Base-by-base conservation (phyloP, 306 rosid species). In the Ziziphus jujuba region DNA sequence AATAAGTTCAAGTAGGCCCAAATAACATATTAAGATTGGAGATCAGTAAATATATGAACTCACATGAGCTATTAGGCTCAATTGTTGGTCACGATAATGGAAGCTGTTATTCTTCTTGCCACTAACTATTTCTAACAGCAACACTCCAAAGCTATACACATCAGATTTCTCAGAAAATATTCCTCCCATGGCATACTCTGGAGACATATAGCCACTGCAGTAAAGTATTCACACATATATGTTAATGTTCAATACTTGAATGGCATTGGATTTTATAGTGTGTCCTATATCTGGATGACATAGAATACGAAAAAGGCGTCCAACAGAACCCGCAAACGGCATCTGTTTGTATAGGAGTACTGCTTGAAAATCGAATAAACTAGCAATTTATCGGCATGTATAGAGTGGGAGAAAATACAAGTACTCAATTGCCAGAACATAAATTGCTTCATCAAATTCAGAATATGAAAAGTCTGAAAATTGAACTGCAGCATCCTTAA, bases 151-250 rank as follows among this genome's bases (percentile, higher is more conserved):
- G 63, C 74, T 76, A 11, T 34, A 81, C 1, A 72, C 78, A 72
- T 80, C 76, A 1, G 77, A 75, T 65, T 75, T 75, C 19, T 67
- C 76, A 1, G 73, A 72, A 40, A 57, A 64, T 2, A 61, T 28
- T 7, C 81, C 76, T 0, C 62, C 47, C n/a, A 45, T 52, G 2
- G 70, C 67, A 24, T 80, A 80, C 38, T 80, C 81, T 1, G 73
- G 76, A n/a, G 79, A 67, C 71, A 76, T 70, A 35, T 80, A 80
- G 17, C 79, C 79, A 10, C 81, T 72, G 47, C 9, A 75, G 7
- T 17, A 1, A 48, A 65, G 7, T 40, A 40, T 52, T 50, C 22
- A 31, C 13, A 22, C 5, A 0, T n/a, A n/a, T n/a, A n/a, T 34
- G 8, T 15, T 5, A 52, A 12, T 4, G 2, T 8, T 10, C 4